Evolutionary conservation across 305 asterid species (phyloP).

Genomic region (Euphrasia arctica): DNA sequence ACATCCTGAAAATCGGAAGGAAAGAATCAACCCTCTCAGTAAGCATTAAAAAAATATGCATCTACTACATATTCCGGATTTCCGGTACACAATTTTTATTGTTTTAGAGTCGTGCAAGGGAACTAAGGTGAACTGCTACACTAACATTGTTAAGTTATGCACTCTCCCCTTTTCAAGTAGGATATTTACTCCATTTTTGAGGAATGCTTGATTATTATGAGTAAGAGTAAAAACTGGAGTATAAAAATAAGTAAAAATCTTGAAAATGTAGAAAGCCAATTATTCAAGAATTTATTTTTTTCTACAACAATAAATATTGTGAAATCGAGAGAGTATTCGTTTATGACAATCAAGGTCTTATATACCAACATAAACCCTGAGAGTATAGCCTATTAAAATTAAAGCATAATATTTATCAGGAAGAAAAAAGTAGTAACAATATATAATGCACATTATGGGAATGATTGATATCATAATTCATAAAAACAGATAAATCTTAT

Average conservation of each 20-base stretch:
- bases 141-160: no score
- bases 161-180: no score
- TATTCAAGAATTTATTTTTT: neutral
- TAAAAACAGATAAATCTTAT: neutral
- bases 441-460: no score
- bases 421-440: neutral
- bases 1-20: conserved; percentile 60
- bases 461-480: no score
- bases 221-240: no score
- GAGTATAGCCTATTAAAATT: conserved; percentile 1
- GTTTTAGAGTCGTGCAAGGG: no score
- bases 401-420: neutral
- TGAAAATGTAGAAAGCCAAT: no score
- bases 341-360: neutral
- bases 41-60: conserved; percentile 4
- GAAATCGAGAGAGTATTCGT: neutral
- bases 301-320: conserved; percentile 1
- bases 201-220: no score
- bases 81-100: no score
- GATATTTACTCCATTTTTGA: no score
- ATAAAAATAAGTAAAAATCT: no score
- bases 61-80: neutral
- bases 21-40: conserved; percentile 1
- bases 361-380: neutral
- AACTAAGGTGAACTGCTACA: no score